Evolutionary conservation across 495 filamentous ascomycete species (phyloP), one percentile per base, ranked within the genome.

Genomic region (Astrothelium macrocarpum): DNA sequence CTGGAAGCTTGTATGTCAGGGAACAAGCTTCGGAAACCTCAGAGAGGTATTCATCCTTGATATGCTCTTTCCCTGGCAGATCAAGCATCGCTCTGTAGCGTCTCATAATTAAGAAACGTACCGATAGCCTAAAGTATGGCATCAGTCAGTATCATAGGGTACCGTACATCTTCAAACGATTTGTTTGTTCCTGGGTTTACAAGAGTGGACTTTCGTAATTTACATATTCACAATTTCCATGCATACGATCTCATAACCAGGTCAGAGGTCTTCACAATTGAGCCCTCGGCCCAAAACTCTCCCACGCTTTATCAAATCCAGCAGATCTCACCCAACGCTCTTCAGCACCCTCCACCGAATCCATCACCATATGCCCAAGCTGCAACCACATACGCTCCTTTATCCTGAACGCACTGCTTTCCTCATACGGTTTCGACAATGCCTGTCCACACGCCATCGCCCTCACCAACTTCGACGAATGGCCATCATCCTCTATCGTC

Each of bases 391-490:
- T 79, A 66, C 84, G 79, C 0, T 83, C 84, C 65, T 82, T 81
- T 34, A 95, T 80, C 63, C 69, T 74, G 53, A 82, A 75, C 66
- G 77, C 78, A 26, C 72, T 75, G 59, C 72, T 79, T 42, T 78
- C 71, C 58, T 84, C 77, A 63, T 77, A 80, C 32, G 65, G 63
- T 69, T 68, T 63, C 64, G 79, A 83, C 14, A 82, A 68, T 32
- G 70, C 67, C 72, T 86, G 75, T 0, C 79, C 87, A 69, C 85
- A 71, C 26, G 77, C 79, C 14, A 91, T 67, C 2, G 90, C 88
- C 32, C 92, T 76, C 23, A 84, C 78, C 4, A 94, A 71, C 73
- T 97, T 96, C 59, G 82, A 74, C 28, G 83, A 72, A 73, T 97
- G 91, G 0, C 91, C 90, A 72, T 95, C 90, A 67, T 96, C 92